Evolutionary conservation across 2,329 filamentous ascomycete species (phyloP).

Genomic region (Clonostachys chloroleuca): DNA sequence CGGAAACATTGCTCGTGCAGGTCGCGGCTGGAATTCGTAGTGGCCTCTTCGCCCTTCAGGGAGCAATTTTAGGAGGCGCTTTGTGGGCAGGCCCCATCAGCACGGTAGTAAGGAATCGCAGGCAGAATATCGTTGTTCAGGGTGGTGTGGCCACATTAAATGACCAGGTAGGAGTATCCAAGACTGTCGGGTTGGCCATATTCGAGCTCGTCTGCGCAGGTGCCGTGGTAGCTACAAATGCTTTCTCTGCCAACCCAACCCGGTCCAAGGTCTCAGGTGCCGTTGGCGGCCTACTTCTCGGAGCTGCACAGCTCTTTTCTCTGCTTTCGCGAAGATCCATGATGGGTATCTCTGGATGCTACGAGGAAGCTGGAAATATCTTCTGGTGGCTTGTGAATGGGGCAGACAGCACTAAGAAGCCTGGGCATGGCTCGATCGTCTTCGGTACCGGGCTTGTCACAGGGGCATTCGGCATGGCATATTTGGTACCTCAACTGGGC

Average conservation of each 20-base stretch:
- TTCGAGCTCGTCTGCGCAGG: constrained; percentile 36
- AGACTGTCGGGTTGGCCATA: constrained; percentile 21
- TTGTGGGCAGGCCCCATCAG: constrained; percentile 33
- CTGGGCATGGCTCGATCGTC: constrained; percentile 26
- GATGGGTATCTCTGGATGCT: constrained; percentile 57
- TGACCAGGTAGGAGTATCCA: not conserved
- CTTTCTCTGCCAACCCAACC: constrained; percentile 26
- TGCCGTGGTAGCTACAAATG: constrained; percentile 29
- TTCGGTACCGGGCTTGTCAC: constrained; percentile 48
- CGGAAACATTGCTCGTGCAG: constrained; percentile 61
- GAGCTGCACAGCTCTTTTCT: constrained; percentile 51
- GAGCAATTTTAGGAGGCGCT: constrained; percentile 51
- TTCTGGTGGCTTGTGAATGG: constrained; percentile 34
- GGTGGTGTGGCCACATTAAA: constrained; percentile 1
- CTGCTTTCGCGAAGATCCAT: constrained; percentile 41
- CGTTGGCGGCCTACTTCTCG: constrained; percentile 55
- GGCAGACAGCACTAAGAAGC: constrained; percentile 1
- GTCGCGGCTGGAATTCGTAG: constrained; percentile 46
- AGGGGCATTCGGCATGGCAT: constrained; percentile 36
- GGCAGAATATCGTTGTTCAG: constrained; percentile 13
- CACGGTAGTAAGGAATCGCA: constrained; percentile 5
- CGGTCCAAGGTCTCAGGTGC: not conserved
- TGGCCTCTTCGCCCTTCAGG: constrained; percentile 46
- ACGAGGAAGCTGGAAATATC: constrained; percentile 54
- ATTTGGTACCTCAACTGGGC: constrained; percentile 5